A percentile compares a stretch with the other conserved stretches of the same genome.
Evolutionary conservation across 352 stramenopile genomes (phyloP).

Genomic region (Phytophthora sp.): DNA sequence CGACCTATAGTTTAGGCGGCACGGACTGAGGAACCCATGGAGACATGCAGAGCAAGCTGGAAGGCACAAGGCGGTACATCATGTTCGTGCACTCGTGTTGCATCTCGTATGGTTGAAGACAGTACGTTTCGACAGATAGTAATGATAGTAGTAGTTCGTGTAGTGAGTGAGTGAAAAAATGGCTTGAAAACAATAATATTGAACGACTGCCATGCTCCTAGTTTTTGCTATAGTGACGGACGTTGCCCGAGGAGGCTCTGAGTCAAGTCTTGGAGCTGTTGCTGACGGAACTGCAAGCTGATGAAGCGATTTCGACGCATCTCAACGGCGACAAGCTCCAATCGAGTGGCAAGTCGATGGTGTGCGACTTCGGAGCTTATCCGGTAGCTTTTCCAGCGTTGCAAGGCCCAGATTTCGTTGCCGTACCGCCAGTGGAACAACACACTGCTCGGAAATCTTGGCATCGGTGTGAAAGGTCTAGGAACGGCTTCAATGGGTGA

Average conservation of each 20-base stretch:
- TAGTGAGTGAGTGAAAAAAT: conserved; percentile 6
- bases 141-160: conserved; percentile 18
- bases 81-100: too few relatives aligned
- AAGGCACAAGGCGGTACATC: too few relatives aligned
- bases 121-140: conserved; percentile 8
- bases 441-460: conserved; percentile 26
- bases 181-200: conserved; percentile 27
- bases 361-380: conserved; percentile 31
- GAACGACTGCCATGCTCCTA: too few relatives aligned
- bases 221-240: too few relatives aligned
- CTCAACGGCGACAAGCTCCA: conserved; percentile 35
- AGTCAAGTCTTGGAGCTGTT: conserved; percentile 33
- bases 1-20: conserved; percentile 49
- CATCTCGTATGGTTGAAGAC: not conserved
- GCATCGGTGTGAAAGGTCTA: conserved; percentile 6
- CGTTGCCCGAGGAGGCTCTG: too few relatives aligned
- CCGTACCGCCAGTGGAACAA: conserved; percentile 46
- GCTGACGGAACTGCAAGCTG: conserved; percentile 33
- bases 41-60: too few relatives aligned
- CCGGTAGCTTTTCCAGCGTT: conserved; percentile 40
- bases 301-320: conserved; percentile 44
- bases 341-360: conserved; percentile 32
- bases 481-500: conserved; percentile 8
- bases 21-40: conserved; percentile 2
- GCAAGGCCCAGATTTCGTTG: conserved; percentile 40